Base-by-base conservation (phyloP, 2,329 filamentous ascomycete genomes). In the Aureobasidium sp. region DNA sequence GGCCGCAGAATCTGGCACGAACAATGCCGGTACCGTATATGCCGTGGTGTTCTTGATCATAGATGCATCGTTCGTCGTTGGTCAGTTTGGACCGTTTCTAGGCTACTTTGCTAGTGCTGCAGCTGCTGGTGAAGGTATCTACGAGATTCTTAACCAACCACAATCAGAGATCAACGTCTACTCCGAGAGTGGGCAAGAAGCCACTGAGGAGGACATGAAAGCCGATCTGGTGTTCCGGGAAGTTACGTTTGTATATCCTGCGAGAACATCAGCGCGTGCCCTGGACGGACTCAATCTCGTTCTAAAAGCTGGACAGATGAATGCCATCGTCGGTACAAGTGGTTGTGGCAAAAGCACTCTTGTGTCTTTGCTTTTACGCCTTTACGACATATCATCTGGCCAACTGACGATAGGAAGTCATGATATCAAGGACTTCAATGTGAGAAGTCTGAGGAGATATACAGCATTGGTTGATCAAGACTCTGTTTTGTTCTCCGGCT, bases 31-130 rank as follows among this genome's bases (percentile, higher is more conserved):
- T 37, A 81, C 79, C 1, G 76, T 85, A 17, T 87, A 86, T 66
- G 85, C 84, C 0, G 84, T 86, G 33, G 83, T 87, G 14, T 84
- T 87, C 59, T 74, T 87, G 33, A 81, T 87, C 12, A 77, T 87
- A 1, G 85, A 87, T 65, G 83, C 83, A 29, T 84, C 83, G 9
- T 82, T 88, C 53, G 79, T 87, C 37, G 76, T 88, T 27, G 83
- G 85, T 33, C 80, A 81, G 58, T 82, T 87, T 54, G 84, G 84
- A 0, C 85, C 85, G 0, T 79, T 87, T 53, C 73, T 88, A 15
- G 83, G 85, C 71, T 79, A 70, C 67, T 82, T 77, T 68, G 76
- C 75, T 70, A 74, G 74, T 35, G 84, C 85, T 0, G 78, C 82
- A 2, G 78, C 82, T 1, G 77, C 79, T 4, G 77, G 78, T 14